Evolutionary conservation across 2,329 filamentous ascomycete genomes (phyloP).

Genomic region (Xylogone sp.): DNA sequence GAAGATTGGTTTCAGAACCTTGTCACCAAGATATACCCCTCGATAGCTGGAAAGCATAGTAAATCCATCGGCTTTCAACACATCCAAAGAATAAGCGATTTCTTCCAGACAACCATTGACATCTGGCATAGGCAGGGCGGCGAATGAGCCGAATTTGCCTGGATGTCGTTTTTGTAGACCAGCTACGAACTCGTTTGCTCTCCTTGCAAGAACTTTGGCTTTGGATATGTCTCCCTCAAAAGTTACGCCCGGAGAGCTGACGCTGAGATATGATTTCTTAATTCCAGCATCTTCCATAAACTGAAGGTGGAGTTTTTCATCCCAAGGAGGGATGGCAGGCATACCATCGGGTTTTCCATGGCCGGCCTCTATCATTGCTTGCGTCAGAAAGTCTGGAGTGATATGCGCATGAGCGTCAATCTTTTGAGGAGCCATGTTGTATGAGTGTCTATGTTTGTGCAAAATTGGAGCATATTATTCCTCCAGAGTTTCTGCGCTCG

Average conservation of each 20-base stretch:
- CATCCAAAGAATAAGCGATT: constrained; percentile 33
- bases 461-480: too few relatives aligned
- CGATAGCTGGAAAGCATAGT: constrained; percentile 36
- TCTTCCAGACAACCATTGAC: constrained; percentile 30
- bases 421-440: too few relatives aligned
- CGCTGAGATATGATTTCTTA: constrained; percentile 47
- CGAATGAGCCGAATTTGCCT: constrained; percentile 36
- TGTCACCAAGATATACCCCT: constrained; percentile 40
- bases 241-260: constrained; percentile 46
- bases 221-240: constrained; percentile 33
- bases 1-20: constrained; percentile 35
- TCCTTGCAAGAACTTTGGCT: constrained; percentile 28
- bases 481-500: too few relatives aligned
- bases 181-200: constrained; percentile 29
- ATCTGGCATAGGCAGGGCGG: constrained; percentile 31
- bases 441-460: too few relatives aligned
- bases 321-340: constrained; percentile 45
- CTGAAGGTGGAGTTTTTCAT: constrained; percentile 38
- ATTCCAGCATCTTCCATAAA: constrained; percentile 48
- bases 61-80: constrained; percentile 37
- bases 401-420: constrained; percentile 48
- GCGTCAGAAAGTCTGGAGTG: constrained; percentile 37
- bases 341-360: constrained; percentile 45
- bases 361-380: constrained; percentile 35
- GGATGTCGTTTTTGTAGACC: constrained; percentile 27